A percentile compares a stretch with the other conserved stretches of the same genome.
Evolutionary conservation across 1,284 basidiomycete genomes (phyloP).

Genomic region (Pterulicium gracile): DNA sequence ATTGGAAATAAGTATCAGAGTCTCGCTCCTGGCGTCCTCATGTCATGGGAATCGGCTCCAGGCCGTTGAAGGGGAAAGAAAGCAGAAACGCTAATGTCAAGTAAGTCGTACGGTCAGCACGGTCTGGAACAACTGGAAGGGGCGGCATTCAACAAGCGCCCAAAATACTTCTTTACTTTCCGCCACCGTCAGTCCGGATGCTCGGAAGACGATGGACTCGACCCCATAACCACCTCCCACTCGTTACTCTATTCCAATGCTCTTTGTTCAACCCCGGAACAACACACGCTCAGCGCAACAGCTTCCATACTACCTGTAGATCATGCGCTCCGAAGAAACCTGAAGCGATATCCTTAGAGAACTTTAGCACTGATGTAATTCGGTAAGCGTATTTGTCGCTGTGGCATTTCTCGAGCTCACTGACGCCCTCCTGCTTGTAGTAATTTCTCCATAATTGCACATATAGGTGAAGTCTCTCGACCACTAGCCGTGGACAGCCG

Average conservation of each 20-base stretch:
- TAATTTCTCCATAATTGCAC: conserved; percentile 92
- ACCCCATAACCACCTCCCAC: background rate
- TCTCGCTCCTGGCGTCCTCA: too few species aligned
- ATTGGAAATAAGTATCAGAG: too few species aligned
- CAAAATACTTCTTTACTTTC: too few species aligned
- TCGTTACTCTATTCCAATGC: background rate
- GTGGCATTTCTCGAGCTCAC: background rate
- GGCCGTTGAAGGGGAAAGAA: too few species aligned
- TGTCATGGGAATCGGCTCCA: too few species aligned
- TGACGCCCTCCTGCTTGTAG: conserved; percentile 25
- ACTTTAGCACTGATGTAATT: conserved; percentile 68
- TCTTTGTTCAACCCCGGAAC: background rate
- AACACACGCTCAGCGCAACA: background rate
- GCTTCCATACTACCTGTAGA: background rate
- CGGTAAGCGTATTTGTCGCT: conserved; percentile 41
- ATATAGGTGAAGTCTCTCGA: conserved; percentile 52
- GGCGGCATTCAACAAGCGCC: too few species aligned
- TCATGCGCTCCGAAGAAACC: conserved; percentile 12
- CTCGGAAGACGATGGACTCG: background rate
- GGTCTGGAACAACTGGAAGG: too few species aligned
- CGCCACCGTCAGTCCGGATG: too few species aligned
- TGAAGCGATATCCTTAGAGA: conserved; percentile 34
- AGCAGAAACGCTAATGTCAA: too few species aligned
- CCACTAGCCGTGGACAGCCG: too few species aligned
- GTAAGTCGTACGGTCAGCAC: too few species aligned